phyloP scores from a whole-genome alignment of 73 alveolate genomes.

The Durusdinium trenchii region DNA sequence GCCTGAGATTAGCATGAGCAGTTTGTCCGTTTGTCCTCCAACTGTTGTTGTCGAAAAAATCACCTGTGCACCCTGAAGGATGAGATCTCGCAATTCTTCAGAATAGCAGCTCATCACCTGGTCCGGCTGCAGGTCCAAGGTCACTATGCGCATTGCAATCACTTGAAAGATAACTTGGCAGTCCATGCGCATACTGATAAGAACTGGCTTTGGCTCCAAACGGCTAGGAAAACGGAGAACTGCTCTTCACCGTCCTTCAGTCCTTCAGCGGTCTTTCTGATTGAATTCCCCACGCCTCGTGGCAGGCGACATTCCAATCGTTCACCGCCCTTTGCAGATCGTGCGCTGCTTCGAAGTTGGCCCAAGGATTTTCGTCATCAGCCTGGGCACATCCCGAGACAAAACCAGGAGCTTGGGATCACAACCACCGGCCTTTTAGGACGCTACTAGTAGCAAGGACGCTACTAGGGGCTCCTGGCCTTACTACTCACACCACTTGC shows the following conservation, averaged over 20 bases:
- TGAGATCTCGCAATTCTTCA: not conserved
- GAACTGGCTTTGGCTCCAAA: not conserved
- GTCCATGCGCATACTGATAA: too few relatives aligned
- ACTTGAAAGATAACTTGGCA: not conserved
- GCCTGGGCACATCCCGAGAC: too few relatives aligned
- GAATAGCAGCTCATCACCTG: not conserved
- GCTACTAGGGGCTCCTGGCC: too few relatives aligned
- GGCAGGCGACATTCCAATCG: not conserved
- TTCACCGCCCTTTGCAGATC: not conserved
- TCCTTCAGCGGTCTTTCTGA: not conserved
- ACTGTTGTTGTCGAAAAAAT: slow-evolving; percentile 84
- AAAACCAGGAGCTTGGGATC: too few relatives aligned
- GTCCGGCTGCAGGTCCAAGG: not conserved
- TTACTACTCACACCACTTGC: too few relatives aligned
- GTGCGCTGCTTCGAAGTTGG: not conserved
- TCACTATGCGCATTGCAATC: not conserved
- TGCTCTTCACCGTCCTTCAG: too few relatives aligned
- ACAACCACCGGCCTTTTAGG: too few relatives aligned
- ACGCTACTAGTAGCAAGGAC: too few relatives aligned
- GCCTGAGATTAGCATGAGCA: too few relatives aligned
- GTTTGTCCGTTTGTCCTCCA: slow-evolving; percentile 52
- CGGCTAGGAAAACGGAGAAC: too few relatives aligned
- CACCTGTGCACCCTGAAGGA: slow-evolving; percentile 67
- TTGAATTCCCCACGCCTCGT: not conserved
- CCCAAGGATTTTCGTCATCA: not conserved